These are phyloP conservation scores for Malus sylvestris DNA, from an alignment of 306 rosid species.

Conservation along the genomic window DNA sequence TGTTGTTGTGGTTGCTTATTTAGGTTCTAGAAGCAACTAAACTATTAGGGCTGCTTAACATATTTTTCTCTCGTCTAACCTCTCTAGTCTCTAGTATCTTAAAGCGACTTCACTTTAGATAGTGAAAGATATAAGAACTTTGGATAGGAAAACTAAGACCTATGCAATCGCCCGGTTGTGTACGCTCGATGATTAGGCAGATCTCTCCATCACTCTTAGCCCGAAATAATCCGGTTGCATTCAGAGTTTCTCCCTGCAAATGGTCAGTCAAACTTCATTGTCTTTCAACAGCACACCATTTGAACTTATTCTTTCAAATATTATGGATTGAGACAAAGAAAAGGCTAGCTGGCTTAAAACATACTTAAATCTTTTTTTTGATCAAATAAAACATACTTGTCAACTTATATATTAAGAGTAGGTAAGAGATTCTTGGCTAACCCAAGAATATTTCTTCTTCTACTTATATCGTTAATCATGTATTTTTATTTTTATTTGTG, in stretches of 20 bases:
- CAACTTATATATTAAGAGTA: too few species aligned
- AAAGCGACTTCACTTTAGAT: constrained; percentile 6
- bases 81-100: neutral
- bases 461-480: too few species aligned
- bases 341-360: neutral
- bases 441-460: too few species aligned
- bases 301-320: too few species aligned
- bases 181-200: too few species aligned
- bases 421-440: too few species aligned
- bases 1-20: neutral
- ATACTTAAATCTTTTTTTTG: too few species aligned
- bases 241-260: neutral
- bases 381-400: too few species aligned
- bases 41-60: neutral
- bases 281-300: neutral
- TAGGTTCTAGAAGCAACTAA: neutral
- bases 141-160: neutral
- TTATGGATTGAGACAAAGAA: neutral
- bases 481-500: too few species aligned
- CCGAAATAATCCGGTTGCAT: too few species aligned
- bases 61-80: constrained; percentile 1
- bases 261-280: neutral
- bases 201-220: too few species aligned
- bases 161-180: neutral
- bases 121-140: neutral